Evolutionary conservation across 2,329 filamentous ascomycete species (phyloP).

Genomic region (Colletotrichum limetticola): DNA sequence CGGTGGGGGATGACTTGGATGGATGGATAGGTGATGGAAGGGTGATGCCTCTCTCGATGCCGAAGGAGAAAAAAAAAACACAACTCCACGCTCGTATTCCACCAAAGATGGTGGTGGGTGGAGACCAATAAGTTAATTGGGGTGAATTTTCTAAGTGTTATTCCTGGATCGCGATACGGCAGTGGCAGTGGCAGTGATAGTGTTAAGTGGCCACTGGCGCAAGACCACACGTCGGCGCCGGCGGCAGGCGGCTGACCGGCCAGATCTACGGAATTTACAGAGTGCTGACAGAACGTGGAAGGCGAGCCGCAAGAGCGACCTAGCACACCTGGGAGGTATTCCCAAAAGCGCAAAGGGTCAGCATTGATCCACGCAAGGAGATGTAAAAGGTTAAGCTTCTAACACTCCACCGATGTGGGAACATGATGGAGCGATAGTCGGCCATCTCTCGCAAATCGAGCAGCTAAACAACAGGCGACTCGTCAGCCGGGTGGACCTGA

Average conservation of each 20-base stretch:
- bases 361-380: slow-evolving; percentile 29
- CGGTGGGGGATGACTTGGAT: neutral
- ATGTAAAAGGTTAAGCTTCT: slow-evolving; percentile 29
- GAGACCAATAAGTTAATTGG: neutral
- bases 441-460: neutral
- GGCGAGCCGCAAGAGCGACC: too few relatives aligned
- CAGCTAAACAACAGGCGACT: neutral
- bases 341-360: neutral
- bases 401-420: slow-evolving; percentile 17
- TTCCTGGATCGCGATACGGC: slow-evolving; percentile 23
- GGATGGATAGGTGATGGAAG: neutral
- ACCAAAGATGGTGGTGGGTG: slow-evolving; percentile 5
- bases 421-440: slow-evolving; percentile 16
- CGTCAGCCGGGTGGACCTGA: slow-evolving; percentile 15
- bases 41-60: neutral
- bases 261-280: slow-evolving; percentile 13
- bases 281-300: too few relatives aligned
- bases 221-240: neutral
- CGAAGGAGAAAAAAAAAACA: neutral
- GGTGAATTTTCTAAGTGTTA: slow-evolving; percentile 17
- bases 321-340: too few relatives aligned
- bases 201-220: too few relatives aligned
- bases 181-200: neutral
- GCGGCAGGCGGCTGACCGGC: slow-evolving; percentile 4
- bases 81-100: slow-evolving; percentile 30